Evolutionary conservation across 202 grass and related monocot genomes (phyloP), one percentile per base, ranked within the genome.

Genomic region (Hordeum pubiflorum): DNA sequence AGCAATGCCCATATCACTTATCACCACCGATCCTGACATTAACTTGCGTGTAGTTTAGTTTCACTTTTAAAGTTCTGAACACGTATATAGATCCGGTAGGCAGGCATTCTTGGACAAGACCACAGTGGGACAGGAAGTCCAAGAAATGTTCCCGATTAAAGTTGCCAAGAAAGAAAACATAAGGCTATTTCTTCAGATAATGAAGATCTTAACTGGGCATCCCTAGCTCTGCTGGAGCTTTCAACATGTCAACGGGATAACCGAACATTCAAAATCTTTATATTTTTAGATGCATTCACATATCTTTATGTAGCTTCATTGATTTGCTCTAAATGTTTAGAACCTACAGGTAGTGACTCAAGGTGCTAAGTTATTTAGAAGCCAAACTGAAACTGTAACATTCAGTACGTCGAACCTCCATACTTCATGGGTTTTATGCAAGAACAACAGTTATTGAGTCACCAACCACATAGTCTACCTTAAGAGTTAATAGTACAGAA

Each of bases 191-290:
- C 22, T 29, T 38, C 41, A 31, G 57, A 43, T 62, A 62, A 21
- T 63, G 26, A 77, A 48, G 60, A 64, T 39, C 22, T 60, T 64
- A 78, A 80, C 15, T 1, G 22, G 21, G 46, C 63, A 69, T 56
- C 20, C 20, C 56, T 21, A 56, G 31, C 5, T 38, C 63, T 69
- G 5, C 20, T 18, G 62, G 62, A 56, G 26, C 33, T 10, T 73
- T 11, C 36, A 74, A 12, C 57, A 55, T 85, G 31, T 80, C 48
- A 74, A 85, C 66, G n/a, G 22, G 58, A 10, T 54, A 32, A 33
- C 13, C 23, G 26, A 29, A 63, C 2, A 2, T 29, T 29, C 27
- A 29, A 29, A 29, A 29, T 29, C 27, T 29, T 29, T 29, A 29
- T 29, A 29, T 29, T 29, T 29, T 29, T 29, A 29, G 27, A 29